phyloP scores from a whole-genome alignment of 2,329 filamentous ascomycete species.

The Nigrospora osmanthi region DNA sequence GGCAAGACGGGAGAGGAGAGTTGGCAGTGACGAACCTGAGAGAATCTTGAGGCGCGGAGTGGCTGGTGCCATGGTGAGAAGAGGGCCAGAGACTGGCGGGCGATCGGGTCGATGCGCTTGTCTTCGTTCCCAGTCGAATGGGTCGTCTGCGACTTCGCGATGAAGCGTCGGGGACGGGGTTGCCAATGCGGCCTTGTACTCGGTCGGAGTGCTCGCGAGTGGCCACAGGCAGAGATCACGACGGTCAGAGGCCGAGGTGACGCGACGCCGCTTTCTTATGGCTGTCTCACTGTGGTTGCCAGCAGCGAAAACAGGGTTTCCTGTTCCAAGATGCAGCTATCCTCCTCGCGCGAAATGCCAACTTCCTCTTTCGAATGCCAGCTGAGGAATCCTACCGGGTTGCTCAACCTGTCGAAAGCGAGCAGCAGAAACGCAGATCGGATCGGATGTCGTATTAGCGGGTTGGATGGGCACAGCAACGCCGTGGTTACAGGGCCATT shows the following conservation, averaged over 20 bases:
- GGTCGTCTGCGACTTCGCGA: constrained; percentile 1
- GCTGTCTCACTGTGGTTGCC: constrained; percentile 1
- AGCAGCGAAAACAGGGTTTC: neutral
- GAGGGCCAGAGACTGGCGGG: constrained; percentile 9
- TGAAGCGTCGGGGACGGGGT: constrained; percentile 1
- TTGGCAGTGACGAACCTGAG: constrained; percentile 42
- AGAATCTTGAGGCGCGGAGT: constrained; percentile 53
- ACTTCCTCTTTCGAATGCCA: neutral
- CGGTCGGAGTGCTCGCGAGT: neutral
- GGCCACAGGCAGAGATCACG: constrained; percentile 3
- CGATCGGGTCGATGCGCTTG: constrained; percentile 10
- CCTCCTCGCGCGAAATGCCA: neutral
- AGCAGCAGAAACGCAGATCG: constrained; percentile 1
- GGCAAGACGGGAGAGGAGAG: constrained; percentile 10
- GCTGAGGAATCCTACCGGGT: neutral
- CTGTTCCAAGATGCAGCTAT: constrained; percentile 1
- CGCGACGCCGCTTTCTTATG: constrained; percentile 2
- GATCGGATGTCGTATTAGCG: neutral
- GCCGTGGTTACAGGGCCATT: constrained; percentile 1
- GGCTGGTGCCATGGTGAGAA: constrained; percentile 48
- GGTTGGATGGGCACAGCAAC: neutral
- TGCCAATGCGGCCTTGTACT: constrained; percentile 1
- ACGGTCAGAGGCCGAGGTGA: constrained; percentile 4
- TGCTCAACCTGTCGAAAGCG: neutral
- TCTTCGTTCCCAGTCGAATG: constrained; percentile 3